These are phyloP conservation scores for Begonia masoniana DNA, from an alignment of 306 rosid species.

Conservation along the genomic window DNA sequence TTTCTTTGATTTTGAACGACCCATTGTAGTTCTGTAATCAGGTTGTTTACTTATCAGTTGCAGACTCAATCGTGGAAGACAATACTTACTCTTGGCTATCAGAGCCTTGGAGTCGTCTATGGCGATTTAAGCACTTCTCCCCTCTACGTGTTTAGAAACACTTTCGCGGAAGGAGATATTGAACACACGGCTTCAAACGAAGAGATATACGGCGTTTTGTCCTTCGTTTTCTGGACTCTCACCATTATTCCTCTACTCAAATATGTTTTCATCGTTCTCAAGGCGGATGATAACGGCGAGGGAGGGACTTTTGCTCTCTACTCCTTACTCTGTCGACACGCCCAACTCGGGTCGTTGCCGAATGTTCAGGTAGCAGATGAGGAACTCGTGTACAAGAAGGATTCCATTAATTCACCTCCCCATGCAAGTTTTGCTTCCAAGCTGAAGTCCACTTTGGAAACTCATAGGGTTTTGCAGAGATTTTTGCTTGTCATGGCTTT, in stretches of 20 bases:
- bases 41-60: conserved; percentile 2
- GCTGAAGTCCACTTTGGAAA: conserved; percentile 49
- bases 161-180: conserved; percentile 56
- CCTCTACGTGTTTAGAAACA: conserved; percentile 64
- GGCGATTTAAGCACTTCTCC: conserved; percentile 96
- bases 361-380: conserved; percentile 62
- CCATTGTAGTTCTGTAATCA: conserved; percentile 4
- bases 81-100: conserved; percentile 62
- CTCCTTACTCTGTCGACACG: conserved; percentile 76
- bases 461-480: conserved; percentile 52
- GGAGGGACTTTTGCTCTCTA: conserved; percentile 94
- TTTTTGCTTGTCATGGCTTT: conserved; percentile 64
- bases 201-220: conserved; percentile 71
- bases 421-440: conserved; percentile 25
- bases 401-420: conserved; percentile 3
- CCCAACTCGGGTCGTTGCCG: conserved; percentile 51
- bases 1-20: conserved; percentile 4
- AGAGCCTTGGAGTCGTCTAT: conserved; percentile 87
- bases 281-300: conserved; percentile 86
- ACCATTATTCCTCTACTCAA: conserved; percentile 68
- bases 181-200: conserved; percentile 40
- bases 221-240: conserved; percentile 80
- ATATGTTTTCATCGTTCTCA: conserved; percentile 72
- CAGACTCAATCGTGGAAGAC: conserved; percentile 70
- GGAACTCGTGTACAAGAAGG: conserved; percentile 56